Conservation (phyloP, 305 asterid species). For the Fraxinus nigra region DNA sequence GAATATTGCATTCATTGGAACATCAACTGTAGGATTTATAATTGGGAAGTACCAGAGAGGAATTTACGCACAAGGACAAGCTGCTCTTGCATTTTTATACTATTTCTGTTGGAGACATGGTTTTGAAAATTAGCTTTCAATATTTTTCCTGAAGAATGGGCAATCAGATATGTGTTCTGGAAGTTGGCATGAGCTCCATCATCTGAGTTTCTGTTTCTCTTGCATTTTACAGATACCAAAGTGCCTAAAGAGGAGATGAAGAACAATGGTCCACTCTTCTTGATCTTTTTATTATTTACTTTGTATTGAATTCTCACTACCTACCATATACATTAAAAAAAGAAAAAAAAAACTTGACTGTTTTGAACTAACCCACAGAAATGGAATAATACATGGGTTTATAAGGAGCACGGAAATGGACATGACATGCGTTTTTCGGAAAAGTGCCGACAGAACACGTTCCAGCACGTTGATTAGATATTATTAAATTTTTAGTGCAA, state of each 20-base stretch:
- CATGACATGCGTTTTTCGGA: background rate
- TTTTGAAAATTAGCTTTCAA: background rate
- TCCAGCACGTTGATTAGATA: background rate
- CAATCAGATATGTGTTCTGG: background rate
- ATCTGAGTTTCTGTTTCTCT: constrained; percentile 19
- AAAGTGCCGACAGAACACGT: background rate
- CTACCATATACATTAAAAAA: background rate
- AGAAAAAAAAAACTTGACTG: background rate
- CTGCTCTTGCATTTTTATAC: background rate
- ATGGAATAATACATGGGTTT: background rate
- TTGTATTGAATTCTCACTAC: background rate
- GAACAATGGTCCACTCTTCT: constrained; percentile 46
- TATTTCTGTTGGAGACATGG: background rate
- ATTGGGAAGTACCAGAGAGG: background rate
- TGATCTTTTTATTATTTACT: constrained; percentile 12
- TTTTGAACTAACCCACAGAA: constrained; percentile 1
- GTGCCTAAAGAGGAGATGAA: constrained; percentile 80
- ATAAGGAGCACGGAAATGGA: background rate
- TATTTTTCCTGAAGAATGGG: background rate
- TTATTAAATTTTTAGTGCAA: background rate
- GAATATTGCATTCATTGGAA: background rate
- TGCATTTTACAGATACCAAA: constrained; percentile 58
- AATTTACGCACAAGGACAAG: background rate
- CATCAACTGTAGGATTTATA: background rate
- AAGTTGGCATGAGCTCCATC: constrained; percentile 1